Percentiles rank a stretch among this genome's conserved stretches.
Conservation (phyloP, 345 rosid species). For the Cardamine chenopodiifolia region DNA sequence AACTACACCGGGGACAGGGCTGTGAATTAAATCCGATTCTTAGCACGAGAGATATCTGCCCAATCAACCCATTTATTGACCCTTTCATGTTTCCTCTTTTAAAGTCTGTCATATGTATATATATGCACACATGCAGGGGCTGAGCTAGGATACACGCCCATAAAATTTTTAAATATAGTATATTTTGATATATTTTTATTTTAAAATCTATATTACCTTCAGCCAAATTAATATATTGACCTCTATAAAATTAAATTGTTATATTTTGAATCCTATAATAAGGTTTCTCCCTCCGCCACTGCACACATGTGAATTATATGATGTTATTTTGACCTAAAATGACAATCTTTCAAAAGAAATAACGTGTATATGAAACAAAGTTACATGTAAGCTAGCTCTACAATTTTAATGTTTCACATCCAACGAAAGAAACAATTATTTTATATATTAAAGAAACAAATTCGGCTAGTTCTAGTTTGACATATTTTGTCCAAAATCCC, state of each 20-base stretch:
- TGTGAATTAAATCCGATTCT: constrained; percentile 28
- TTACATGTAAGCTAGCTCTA: constrained; percentile 2
- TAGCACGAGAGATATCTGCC: constrained; percentile 42
- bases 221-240: too few relatives aligned
- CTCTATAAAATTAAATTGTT: too few relatives aligned
- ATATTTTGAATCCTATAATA: too few relatives aligned
- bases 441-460: background rate
- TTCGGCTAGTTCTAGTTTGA: background rate
- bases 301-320: background rate
- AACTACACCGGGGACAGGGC: constrained; percentile 28
- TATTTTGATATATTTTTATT: too few relatives aligned
- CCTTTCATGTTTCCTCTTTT: constrained; percentile 36
- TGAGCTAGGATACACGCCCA: too few relatives aligned
- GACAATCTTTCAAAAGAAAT: background rate
- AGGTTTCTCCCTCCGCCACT: too few relatives aligned
- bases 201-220: too few relatives aligned
- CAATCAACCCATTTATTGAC: constrained; percentile 25
- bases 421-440: too few relatives aligned
- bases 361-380: constrained; percentile 5
- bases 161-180: too few relatives aligned
- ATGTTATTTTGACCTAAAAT: background rate
- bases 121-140: too few relatives aligned
- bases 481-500: background rate
- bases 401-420: too few relatives aligned
- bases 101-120: constrained; percentile 31